These are phyloP conservation scores for Mariannaea sp. DNA, from an alignment of 2,329 filamentous ascomycete species.

Conservation along the genomic window DNA sequence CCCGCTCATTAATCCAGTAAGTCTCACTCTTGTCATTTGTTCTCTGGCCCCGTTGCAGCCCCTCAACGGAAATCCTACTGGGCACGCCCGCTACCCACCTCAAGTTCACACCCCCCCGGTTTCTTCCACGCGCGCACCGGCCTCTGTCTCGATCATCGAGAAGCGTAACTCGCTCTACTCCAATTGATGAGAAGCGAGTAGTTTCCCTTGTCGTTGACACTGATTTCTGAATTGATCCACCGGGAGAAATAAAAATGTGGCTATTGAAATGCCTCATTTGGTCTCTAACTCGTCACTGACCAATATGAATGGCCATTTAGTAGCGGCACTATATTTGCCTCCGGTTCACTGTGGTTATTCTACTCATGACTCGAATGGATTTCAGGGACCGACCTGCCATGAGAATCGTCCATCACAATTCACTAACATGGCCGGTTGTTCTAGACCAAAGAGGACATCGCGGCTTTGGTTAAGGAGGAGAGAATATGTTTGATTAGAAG, in stretches of 20 bases:
- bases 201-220: slow-evolving; percentile 15
- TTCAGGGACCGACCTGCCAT: slow-evolving; percentile 6
- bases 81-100: neutral
- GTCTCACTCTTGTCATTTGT: slow-evolving; percentile 12
- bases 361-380: slow-evolving; percentile 19
- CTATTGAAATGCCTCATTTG: slow-evolving; percentile 26
- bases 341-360: slow-evolving; percentile 30
- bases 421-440: slow-evolving; percentile 7
- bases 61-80: slow-evolving; percentile 10
- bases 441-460: neutral
- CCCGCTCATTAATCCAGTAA: neutral
- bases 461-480: neutral
- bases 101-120: slow-evolving; percentile 7
- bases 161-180: neutral
- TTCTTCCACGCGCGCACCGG: slow-evolving; percentile 3
- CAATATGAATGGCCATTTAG: slow-evolving; percentile 12
- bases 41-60: slow-evolving; percentile 16
- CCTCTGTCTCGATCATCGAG: slow-evolving; percentile 1
- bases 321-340: slow-evolving; percentile 15
- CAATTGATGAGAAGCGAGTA: slow-evolving; percentile 6
- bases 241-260: slow-evolving; percentile 16
- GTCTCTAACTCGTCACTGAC: slow-evolving; percentile 2
- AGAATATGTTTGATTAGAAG: too few species aligned
- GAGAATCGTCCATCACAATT: slow-evolving; percentile 17
- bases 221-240: slow-evolving; percentile 12